These are phyloP conservation scores for Incumbomyces lentus DNA, from an alignment of 2,329 filamentous ascomycete species.

Conservation along the genomic window DNA sequence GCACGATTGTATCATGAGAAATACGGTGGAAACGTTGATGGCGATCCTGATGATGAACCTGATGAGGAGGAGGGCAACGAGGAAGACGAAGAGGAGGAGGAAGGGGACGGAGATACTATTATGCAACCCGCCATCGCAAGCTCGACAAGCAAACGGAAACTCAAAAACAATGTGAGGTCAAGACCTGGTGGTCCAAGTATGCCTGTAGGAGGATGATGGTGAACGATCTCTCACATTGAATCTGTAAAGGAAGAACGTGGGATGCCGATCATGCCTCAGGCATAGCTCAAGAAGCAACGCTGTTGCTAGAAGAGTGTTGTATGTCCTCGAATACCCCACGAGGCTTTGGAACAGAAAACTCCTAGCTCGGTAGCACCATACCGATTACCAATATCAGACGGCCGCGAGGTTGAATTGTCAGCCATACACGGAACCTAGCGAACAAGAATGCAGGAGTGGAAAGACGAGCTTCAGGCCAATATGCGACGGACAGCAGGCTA, in stretches of 20 bases:
- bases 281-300: no score
- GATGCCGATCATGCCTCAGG: no score
- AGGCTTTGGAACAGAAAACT: no score
- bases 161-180: background rate
- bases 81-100: conserved; percentile 29
- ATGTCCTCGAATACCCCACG: no score
- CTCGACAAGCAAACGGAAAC: conserved; percentile 1
- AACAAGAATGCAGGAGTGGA: background rate
- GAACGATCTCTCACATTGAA: no score
- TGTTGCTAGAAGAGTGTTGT: no score
- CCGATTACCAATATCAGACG: no score
- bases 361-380: no score
- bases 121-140: conserved; percentile 12
- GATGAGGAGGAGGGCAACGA: conserved; percentile 33
- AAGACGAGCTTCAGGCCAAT: background rate
- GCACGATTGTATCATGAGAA: conserved; percentile 28
- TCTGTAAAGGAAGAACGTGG: no score
- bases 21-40: conserved; percentile 23
- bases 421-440: background rate
- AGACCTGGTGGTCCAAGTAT: conserved; percentile 2
- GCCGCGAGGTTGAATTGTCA: no score
- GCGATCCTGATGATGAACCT: conserved; percentile 25
- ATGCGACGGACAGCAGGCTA: no score
- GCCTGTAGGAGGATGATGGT: background rate
- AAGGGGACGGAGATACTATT: conserved; percentile 16